Percentiles rank a stretch among this genome's conserved stretches.
phyloP scores from a whole-genome alignment of 345 rosid genomes.

The Linum usitatissimum region DNA sequence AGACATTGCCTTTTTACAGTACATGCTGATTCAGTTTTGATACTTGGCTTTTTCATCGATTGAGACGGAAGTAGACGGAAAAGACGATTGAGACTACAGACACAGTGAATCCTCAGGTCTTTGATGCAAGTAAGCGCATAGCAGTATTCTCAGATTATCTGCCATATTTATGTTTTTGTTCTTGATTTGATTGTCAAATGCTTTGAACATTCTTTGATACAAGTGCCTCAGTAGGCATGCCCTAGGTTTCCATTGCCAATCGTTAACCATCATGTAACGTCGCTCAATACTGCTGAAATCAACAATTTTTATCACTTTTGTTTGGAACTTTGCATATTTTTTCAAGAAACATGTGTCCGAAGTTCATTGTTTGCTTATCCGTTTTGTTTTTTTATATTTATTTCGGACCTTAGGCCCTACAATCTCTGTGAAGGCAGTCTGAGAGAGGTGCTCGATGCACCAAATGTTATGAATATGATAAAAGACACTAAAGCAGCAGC shows the following conservation, averaged over 20 bases:
- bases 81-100: conserved; percentile 73
- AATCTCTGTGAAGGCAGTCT: conserved; percentile 59
- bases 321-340: too few species aligned
- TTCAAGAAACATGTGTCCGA: too few species aligned
- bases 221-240: too few species aligned
- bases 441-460: conserved; percentile 78
- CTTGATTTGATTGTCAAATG: neutral
- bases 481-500: conserved; percentile 94
- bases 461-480: conserved; percentile 77
- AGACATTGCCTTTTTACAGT: neutral
- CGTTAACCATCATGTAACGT: too few species aligned
- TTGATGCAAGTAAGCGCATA: conserved; percentile 80
- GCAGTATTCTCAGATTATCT: neutral
- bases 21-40: neutral
- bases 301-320: too few species aligned
- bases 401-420: conserved; percentile 2
- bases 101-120: conserved; percentile 67
- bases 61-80: conserved; percentile 70
- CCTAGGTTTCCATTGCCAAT: too few species aligned
- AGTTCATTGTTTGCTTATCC: too few species aligned
- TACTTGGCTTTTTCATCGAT: conserved; percentile 13
- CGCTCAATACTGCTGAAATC: too few species aligned
- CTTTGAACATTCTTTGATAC: neutral
- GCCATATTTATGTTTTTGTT: neutral
- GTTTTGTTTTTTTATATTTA: conserved; percentile 7